Evolutionary conservation across 108 stramenopile genomes (phyloP).

Genomic region (Fragilariopsis cylindrus): DNA sequence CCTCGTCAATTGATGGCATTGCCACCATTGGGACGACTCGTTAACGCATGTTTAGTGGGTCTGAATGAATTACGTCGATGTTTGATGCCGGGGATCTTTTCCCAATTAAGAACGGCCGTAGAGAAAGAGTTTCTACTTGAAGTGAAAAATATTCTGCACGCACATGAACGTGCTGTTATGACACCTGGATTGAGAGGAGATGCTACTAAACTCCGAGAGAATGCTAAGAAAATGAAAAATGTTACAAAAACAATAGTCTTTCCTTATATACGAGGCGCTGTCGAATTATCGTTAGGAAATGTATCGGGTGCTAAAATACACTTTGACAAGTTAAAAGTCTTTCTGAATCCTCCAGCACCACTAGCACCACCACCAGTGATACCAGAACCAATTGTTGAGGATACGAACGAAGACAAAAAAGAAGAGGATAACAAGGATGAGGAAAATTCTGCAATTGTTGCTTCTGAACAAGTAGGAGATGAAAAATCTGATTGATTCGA

Average conservation of each 20-base stretch:
- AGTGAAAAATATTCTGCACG: constrained; percentile 52
- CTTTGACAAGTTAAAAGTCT: constrained; percentile 38
- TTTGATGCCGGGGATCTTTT: constrained; percentile 73
- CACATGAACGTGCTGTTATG: constrained; percentile 72
- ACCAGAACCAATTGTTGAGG: constrained; percentile 35
- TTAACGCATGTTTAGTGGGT: constrained; percentile 75
- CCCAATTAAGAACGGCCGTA: constrained; percentile 41
- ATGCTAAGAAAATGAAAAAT: constrained; percentile 58
- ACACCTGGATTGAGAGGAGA: constrained; percentile 80
- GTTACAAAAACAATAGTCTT: constrained; percentile 53
- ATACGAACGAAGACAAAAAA: constrained; percentile 17
- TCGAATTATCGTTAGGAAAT: constrained; percentile 77
- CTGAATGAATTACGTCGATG: constrained; percentile 87
- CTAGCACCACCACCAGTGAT: constrained; percentile 25
- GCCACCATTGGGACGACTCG: constrained; percentile 81
- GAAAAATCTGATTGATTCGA: too few relatives aligned
- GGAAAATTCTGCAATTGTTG: constrained; percentile 18
- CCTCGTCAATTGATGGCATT: constrained; percentile 74
- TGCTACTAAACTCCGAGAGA: constrained; percentile 62
- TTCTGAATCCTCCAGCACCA: constrained; percentile 13
- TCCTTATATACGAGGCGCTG: constrained; percentile 61
- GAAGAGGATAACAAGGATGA: constrained; percentile 19
- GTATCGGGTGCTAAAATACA: constrained; percentile 26
- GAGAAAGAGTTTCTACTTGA: constrained; percentile 37
- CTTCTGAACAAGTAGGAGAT: neutral